Base-by-base conservation (phyloP, 176 grass and related monocot genomes). In the Cenchrus americanus region DNA sequence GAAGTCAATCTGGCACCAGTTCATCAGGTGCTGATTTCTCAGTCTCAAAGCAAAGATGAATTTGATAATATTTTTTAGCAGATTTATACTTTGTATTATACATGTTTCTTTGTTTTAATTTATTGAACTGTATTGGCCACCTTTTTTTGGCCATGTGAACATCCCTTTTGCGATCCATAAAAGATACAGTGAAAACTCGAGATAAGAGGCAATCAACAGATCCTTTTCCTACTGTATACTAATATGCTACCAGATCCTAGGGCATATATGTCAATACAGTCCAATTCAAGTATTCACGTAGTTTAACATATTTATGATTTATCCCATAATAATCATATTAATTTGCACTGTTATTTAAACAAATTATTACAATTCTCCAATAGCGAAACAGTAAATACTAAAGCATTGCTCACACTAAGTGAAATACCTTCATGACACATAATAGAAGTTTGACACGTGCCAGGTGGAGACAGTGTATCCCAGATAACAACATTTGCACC, bases 371-470 rank as follows among this genome's bases (percentile, higher is more conserved):
- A 48, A 65, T 73, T 72, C 57, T 47, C 58, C 77, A 71, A 70
- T 30, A 71, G 9, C 37, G 26, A 81, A 58, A 81, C 21, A 70
- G 7, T 84, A 74, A 61, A n/a, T 49, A 52, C 60, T n/a, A 84
- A 87, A 71, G 22, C 21, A 75, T 46, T 48, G 23, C 23, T 85
- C 22, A 37, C 12, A 23, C 17, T 89, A 47, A 79, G 49, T 47
- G 50, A n/a, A 77, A 66, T 86, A 90, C 88, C 88, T 90, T 86
- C 83, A 72, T 90, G 88, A 21, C 88, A 90, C 48, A 77, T 69
- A 81, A 94, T 82, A 82, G 88, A 93, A 88, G 92, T 89, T 88
- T 91, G 88, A 81, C 82, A 94, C 66, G 86, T 94, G 58, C 83
- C 27, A 42, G 92, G 89, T 84, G 92, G 92, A 58, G 85, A 93